phyloP scores from a whole-genome alignment of 495 filamentous ascomycete genomes.

The Usnea hakonensis region DNA sequence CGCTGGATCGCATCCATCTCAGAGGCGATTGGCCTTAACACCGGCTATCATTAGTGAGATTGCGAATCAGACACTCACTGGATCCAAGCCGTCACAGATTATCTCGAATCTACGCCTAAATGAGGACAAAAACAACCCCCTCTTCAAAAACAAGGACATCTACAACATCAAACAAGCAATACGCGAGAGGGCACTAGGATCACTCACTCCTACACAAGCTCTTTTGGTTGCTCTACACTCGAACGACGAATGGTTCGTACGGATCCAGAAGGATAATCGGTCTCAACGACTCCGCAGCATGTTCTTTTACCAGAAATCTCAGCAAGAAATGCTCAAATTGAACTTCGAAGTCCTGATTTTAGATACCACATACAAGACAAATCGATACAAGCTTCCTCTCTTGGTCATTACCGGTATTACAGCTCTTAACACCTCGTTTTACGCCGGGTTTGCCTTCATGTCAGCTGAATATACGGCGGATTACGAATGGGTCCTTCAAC shows the following conservation, averaged over 20 bases:
- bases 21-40: background rate
- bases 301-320: background rate
- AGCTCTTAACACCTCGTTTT: slow-evolving; percentile 10
- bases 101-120: background rate
- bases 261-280: background rate
- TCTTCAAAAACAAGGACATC: background rate
- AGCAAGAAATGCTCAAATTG: background rate
- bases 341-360: slow-evolving; percentile 17
- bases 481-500: slow-evolving; percentile 1
- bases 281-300: background rate
- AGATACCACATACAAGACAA: slow-evolving; percentile 21
- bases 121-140: background rate
- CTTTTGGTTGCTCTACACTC: background rate
- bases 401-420: slow-evolving; percentile 13
- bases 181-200: background rate
- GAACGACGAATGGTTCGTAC: background rate
- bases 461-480: background rate
- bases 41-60: background rate
- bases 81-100: background rate
- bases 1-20: background rate
- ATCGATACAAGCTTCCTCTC: slow-evolving; percentile 16
- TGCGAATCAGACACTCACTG: background rate
- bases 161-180: background rate
- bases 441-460: slow-evolving; percentile 17
- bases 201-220: background rate